A percentile compares a stretch with the other conserved stretches of the same genome.
Evolutionary conservation across 768 basidiomycete genomes (phyloP).

Genomic region (Naganishia randhawae): DNA sequence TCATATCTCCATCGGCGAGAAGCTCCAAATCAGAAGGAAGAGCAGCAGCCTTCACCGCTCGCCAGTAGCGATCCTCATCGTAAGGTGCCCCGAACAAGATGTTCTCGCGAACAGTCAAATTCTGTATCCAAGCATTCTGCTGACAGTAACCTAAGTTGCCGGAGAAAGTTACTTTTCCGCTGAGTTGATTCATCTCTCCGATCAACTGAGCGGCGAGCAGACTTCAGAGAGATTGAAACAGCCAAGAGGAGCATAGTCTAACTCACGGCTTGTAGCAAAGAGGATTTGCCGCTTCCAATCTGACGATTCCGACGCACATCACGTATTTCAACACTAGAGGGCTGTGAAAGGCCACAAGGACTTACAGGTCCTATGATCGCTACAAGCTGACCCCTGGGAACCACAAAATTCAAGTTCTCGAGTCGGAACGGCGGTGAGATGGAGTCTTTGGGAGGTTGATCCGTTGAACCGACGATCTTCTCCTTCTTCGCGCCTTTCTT

Average conservation of each 20-base stretch:
- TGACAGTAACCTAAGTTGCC: conserved; percentile 67
- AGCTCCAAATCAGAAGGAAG: conserved; percentile 64
- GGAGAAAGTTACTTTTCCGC: conserved; percentile 61
- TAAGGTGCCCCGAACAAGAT: conserved; percentile 65
- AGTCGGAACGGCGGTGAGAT: conserved; percentile 56
- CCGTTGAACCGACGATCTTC: conserved; percentile 19
- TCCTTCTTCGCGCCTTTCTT: conserved; percentile 31
- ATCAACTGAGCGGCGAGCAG: conserved; percentile 54
- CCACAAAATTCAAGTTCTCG: conserved; percentile 55
- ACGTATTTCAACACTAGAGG: background rate
- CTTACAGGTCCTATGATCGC: conserved; percentile 65
- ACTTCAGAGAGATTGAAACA: background rate
- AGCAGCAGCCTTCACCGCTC: conserved; percentile 59
- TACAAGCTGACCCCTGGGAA: conserved; percentile 61
- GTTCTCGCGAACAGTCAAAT: conserved; percentile 62
- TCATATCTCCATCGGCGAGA: conserved; percentile 67
- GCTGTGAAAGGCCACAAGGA: background rate
- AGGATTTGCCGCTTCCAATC: conserved; percentile 60
- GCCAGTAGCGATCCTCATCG: conserved; percentile 66
- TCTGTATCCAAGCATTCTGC: conserved; percentile 75
- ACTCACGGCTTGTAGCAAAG: conserved; percentile 47
- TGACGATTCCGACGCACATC: background rate
- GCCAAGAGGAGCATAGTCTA: background rate
- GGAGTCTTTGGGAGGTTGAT: background rate
- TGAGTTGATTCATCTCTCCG: conserved; percentile 63